Percentiles rank a stretch among this genome's conserved stretches.
phyloP scores from a whole-genome alignment of 1,284 basidiomycete species.

The Melampsora medusae region DNA sequence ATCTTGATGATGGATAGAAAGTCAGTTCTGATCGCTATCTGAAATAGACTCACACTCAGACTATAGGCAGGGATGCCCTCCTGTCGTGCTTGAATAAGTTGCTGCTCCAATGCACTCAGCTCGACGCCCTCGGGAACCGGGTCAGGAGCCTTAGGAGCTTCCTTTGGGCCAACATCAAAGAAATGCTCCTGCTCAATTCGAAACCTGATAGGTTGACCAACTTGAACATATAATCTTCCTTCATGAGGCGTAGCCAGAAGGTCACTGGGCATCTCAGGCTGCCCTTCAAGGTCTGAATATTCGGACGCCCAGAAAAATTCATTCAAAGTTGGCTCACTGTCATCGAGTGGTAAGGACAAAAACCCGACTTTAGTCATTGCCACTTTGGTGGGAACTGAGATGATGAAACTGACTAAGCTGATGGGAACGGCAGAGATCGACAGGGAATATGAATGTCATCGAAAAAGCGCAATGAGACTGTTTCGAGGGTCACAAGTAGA shows the following conservation, averaged over 20 bases:
- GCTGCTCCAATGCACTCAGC: slow-evolving; percentile 11
- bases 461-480: slow-evolving; percentile 41
- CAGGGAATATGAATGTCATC: slow-evolving; percentile 41
- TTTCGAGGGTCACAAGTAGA: not conserved
- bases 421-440: slow-evolving; percentile 24
- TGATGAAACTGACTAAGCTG: slow-evolving; percentile 25
- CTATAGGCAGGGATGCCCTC: slow-evolving; percentile 42
- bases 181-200: slow-evolving; percentile 42
- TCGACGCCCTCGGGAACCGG: slow-evolving; percentile 7
- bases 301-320: slow-evolving; percentile 44
- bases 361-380: not conserved
- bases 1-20: not conserved
- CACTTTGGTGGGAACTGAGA: not conserved
- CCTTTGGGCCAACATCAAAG: slow-evolving; percentile 35
- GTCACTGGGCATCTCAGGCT: slow-evolving; percentile 22
- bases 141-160: slow-evolving; percentile 35
- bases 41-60: slow-evolving; percentile 15
- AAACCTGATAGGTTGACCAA: slow-evolving; percentile 35
- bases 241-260: slow-evolving; percentile 18
- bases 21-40: not conserved
- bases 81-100: slow-evolving; percentile 18
- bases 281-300: slow-evolving; percentile 31
- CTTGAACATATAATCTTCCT: slow-evolving; percentile 33
- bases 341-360: not conserved
- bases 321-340: slow-evolving; percentile 36